Conservation (phyloP, 2,329 filamentous ascomycete genomes). For the Monilinia laxa region DNA sequence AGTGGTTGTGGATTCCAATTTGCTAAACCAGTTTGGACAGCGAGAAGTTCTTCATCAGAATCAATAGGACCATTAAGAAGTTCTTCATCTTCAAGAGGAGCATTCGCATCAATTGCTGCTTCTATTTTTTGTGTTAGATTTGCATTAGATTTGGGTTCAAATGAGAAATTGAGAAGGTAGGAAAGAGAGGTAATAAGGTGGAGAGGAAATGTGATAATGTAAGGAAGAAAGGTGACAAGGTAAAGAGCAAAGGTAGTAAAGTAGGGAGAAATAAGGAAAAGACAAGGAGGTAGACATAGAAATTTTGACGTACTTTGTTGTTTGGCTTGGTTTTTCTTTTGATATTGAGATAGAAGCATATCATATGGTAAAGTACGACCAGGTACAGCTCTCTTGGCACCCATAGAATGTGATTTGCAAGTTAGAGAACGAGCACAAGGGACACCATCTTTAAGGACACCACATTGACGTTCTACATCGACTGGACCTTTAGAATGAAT, state of each 20-base stretch:
- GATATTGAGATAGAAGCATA: constrained; percentile 82
- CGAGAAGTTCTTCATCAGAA: constrained; percentile 89
- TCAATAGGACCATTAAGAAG: constrained; percentile 79
- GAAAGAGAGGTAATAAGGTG: background rate
- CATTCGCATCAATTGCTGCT: constrained; percentile 91
- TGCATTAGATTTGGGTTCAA: background rate
- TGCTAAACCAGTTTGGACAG: constrained; percentile 78
- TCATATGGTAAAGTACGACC: constrained; percentile 88
- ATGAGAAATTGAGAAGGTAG: background rate
- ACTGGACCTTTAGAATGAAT: constrained; percentile 61
- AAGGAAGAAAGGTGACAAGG: constrained; percentile 11
- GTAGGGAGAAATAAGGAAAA: background rate
- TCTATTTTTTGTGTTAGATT: constrained; percentile 53
- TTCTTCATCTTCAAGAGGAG: constrained; percentile 81
- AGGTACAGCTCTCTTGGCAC: constrained; percentile 83
- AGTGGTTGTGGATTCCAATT: constrained; percentile 78
- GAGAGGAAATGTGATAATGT: no score
- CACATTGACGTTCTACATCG: constrained; percentile 91
- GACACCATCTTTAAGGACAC: constrained; percentile 82
- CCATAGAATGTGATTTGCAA: constrained; percentile 95
- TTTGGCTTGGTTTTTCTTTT: constrained; percentile 98
- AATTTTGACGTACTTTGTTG: constrained; percentile 73
- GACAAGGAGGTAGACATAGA: constrained; percentile 13
- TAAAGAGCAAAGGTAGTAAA: constrained; percentile 7
- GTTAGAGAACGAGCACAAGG: constrained; percentile 86